These are phyloP conservation scores for Venturia oleaginea DNA, from an alignment of 2,329 filamentous ascomycete species.

Conservation along the genomic window DNA sequence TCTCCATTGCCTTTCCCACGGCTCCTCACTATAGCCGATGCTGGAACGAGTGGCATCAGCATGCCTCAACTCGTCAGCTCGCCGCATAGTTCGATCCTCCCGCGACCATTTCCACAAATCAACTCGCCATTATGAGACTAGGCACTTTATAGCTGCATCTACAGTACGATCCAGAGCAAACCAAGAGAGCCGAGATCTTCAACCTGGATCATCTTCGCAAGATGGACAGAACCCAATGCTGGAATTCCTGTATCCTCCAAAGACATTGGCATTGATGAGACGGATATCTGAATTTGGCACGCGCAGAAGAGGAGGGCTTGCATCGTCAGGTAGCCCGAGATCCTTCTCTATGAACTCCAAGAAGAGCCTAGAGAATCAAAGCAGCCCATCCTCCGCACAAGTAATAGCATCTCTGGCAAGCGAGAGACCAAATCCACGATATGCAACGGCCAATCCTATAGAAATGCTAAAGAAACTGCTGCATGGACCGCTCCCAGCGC, in stretches of 20 bases:
- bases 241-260: constrained; percentile 40
- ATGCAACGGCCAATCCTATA: constrained; percentile 1
- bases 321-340: constrained; percentile 14
- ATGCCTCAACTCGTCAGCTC: constrained; percentile 40
- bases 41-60: constrained; percentile 47
- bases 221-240: constrained; percentile 22
- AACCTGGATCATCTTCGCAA: neutral
- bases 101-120: constrained; percentile 14
- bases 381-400: neutral
- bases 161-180: neutral
- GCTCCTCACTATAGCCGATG: constrained; percentile 29
- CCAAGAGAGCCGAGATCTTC: neutral
- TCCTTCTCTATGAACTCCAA: neutral
- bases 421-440: neutral
- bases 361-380: neutral
- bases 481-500: neutral
- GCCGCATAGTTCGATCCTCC: neutral
- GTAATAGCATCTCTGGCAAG: neutral
- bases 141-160: neutral
- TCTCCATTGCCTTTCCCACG: neutral
- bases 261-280: constrained; percentile 32
- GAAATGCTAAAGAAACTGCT: neutral
- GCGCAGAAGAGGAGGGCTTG: constrained; percentile 18
- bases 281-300: constrained; percentile 20
- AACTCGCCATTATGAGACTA: neutral